Evolutionary conservation across 352 stramenopile genomes (phyloP).

Genomic region (Globisporangium emineosum): DNA sequence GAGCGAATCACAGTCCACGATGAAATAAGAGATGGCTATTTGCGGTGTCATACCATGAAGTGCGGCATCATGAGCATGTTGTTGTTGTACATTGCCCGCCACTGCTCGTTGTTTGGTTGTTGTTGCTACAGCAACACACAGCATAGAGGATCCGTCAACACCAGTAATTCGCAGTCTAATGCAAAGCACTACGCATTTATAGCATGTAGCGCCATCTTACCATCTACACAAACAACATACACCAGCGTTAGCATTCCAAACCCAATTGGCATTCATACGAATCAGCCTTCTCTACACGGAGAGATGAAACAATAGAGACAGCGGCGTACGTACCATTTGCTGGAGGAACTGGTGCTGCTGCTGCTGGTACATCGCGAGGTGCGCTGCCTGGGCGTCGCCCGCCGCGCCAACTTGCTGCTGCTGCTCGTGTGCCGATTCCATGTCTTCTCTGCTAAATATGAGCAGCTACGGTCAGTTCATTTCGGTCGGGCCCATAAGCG

Average conservation of each 20-base stretch:
- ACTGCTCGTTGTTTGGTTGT: conserved; percentile 52
- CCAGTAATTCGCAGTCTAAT: not conserved
- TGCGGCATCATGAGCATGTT: conserved; percentile 62
- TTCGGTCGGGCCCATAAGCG: too few relatives aligned
- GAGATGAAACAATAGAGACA: not conserved
- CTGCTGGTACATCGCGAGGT: conserved; percentile 73
- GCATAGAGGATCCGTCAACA: not conserved
- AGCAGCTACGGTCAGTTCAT: not conserved
- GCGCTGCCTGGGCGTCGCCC: conserved; percentile 30
- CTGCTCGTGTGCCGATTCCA: conserved; percentile 13
- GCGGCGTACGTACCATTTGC: conserved; percentile 67
- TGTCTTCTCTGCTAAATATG: not conserved
- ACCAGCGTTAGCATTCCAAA: not conserved
- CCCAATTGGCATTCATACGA: too few relatives aligned
- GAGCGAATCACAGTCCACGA: not conserved
- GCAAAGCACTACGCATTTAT: not conserved
- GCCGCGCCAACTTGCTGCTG: conserved; percentile 18
- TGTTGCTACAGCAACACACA: conserved; percentile 27
- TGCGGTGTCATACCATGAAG: conserved; percentile 35
- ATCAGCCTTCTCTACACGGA: too few relatives aligned
- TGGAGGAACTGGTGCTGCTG: conserved; percentile 79
- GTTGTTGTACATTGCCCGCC: conserved; percentile 47
- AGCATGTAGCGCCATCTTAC: not conserved
- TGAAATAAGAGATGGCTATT: not conserved
- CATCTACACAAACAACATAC: conserved; percentile 1